Evolutionary conservation across 805 yeast species (phyloP), one percentile per base, ranked within the genome.

Genomic region (Metschnikowia peoriensis): DNA sequence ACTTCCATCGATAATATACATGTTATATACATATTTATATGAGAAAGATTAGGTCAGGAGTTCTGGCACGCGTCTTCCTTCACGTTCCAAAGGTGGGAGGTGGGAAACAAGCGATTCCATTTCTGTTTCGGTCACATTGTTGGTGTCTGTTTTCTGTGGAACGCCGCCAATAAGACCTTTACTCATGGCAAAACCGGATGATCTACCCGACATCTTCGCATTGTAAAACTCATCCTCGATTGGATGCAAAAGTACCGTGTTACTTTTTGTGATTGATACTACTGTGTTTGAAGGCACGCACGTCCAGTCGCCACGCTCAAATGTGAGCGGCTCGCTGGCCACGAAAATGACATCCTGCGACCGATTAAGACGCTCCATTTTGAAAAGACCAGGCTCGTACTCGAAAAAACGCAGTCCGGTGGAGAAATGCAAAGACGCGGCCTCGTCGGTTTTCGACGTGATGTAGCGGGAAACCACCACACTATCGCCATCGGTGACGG

Each of bases 261-360:
- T 96, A 51, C 68, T 69, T 51, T 83, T 85, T 57, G 83, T 85
- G 53, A 94, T 84, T 0, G 97, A 88, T 14, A 94, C 68, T 0
- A 86, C 74, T 3, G 97, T 88, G 66, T 94, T 94, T 1, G 98
- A 88, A 1, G 98, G 98, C 0, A 94, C 96, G 4, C 97, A 86
- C 47, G 93, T 88, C 99, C 99, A 94, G 70, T 94, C 99, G 39
- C 92, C 93, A 51, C 99, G 75, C 71, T 94, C 98, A 68, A 94
- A 94, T 0, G 99, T 94, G 52, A 94, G 76, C 0, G 99, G 99
- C 66, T 94, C 99, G 15, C 96, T 87, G 1, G 99, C 97, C 46
- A 94, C 94, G 85, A 94, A 87, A n/a, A 93, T 86, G 15, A 94
- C 93, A 68, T 90, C 93, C 68, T 93, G 97, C 9, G 94, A 88